These are phyloP conservation scores for Coniochaeta prunicola DNA, from an alignment of 2,329 filamentous ascomycete species.

Conservation along the genomic window DNA sequence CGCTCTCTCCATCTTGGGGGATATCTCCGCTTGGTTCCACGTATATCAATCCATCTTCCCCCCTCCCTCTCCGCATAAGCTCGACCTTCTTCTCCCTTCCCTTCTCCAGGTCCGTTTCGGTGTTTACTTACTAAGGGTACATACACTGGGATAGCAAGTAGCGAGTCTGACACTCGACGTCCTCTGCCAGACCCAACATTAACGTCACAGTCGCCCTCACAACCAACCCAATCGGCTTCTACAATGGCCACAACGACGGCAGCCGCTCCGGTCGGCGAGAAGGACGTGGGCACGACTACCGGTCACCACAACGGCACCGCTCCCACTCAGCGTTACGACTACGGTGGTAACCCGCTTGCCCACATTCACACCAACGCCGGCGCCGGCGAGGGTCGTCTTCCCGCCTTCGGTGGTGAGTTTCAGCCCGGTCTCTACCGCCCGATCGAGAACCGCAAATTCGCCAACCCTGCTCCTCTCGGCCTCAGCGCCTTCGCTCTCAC, in stretches of 20 bases:
- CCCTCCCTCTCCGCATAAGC: background rate
- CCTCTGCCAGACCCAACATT: background rate
- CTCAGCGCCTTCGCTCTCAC: slow-evolving; percentile 75
- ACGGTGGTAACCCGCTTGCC: slow-evolving; percentile 32
- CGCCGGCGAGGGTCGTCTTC: slow-evolving; percentile 26
- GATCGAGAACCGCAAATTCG: slow-evolving; percentile 62
- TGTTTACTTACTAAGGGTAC: background rate
- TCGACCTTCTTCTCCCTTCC: background rate
- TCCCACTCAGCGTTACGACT: slow-evolving; percentile 22
- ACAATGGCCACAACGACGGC: background rate
- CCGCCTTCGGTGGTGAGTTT: slow-evolving; percentile 65
- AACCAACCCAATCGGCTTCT: background rate
- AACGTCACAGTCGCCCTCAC: background rate
- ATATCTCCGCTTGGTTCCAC: background rate
- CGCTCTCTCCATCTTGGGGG: background rate
- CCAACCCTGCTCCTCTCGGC: slow-evolving; percentile 72
- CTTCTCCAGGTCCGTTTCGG: background rate
- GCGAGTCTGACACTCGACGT: background rate
- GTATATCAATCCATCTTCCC: slow-evolving; percentile 1
- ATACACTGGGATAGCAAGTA: background rate
- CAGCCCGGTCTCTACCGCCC: slow-evolving; percentile 63
- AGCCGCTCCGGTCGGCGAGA: background rate
- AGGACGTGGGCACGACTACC: background rate
- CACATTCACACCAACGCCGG: slow-evolving; percentile 23
- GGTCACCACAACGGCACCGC: slow-evolving; percentile 3